Percentiles rank a stretch among this genome's conserved stretches.
These are phyloP conservation scores for Juglanconis oblonga DNA, from an alignment of 2,329 filamentous ascomycete genomes.

Conservation along the genomic window DNA sequence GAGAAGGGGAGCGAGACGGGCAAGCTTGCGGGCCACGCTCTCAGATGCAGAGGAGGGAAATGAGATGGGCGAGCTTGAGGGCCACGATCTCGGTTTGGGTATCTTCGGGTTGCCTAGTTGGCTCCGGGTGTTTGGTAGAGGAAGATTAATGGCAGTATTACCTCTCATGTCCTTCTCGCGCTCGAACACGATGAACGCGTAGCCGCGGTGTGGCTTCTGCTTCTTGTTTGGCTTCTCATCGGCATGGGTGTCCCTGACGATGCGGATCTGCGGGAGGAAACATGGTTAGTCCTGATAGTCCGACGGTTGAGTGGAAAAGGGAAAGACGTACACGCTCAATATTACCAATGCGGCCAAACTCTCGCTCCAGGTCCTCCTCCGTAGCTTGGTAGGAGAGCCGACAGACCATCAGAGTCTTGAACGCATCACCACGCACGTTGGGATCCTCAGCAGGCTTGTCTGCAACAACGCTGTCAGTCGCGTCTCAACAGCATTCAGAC, in stretches of 20 bases:
- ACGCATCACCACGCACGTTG: constrained; percentile 88
- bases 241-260: constrained; percentile 74
- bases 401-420: constrained; percentile 90
- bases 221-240: constrained; percentile 70
- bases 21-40: constrained; percentile 57
- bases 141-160: constrained; percentile 57
- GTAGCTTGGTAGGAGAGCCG: constrained; percentile 87
- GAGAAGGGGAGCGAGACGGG: constrained; percentile 39
- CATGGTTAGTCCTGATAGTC: not conserved
- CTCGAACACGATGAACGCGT: constrained; percentile 96
- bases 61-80: constrained; percentile 58
- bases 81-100: constrained; percentile 46
- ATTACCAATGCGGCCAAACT: constrained; percentile 89
- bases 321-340: constrained; percentile 74
- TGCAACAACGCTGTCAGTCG: constrained; percentile 34
- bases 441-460: constrained; percentile 82
- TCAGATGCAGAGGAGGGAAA: constrained; percentile 30
- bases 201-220: constrained; percentile 80
- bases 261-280: constrained; percentile 65
- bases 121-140: constrained; percentile 40
- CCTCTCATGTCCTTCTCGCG: constrained; percentile 99
- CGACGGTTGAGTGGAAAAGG: no score
- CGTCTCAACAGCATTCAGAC: not conserved
- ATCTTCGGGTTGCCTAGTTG: constrained; percentile 27
- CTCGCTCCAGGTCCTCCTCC: constrained; percentile 84